Percentiles rank a stretch among this genome's conserved stretches.
Conservation (phyloP, 495 filamentous ascomycete species). For the Daldinia concentrica region DNA sequence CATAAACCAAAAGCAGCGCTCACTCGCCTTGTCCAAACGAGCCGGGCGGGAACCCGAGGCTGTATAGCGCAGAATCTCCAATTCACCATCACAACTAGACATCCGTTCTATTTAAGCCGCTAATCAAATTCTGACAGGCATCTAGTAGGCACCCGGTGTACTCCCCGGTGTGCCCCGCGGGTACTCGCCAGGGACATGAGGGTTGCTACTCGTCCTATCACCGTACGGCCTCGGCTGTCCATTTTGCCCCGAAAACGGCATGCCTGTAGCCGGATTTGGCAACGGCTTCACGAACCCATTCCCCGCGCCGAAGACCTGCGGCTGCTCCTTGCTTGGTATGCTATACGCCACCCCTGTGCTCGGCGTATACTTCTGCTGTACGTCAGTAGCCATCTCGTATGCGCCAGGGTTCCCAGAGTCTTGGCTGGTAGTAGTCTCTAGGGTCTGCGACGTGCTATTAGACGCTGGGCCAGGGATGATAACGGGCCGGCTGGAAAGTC, state of each 20-base stretch:
- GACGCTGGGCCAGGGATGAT: slow-evolving; percentile 32
- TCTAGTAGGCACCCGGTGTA: slow-evolving; percentile 33
- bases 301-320: neutral
- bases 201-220: slow-evolving; percentile 51
- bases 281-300: slow-evolving; percentile 33
- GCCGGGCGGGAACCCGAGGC: neutral
- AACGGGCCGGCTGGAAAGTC: slow-evolving; percentile 14
- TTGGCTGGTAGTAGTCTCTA: slow-evolving; percentile 37
- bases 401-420: slow-evolving; percentile 44
- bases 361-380: slow-evolving; percentile 37
- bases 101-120: neutral
- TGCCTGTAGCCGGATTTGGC: slow-evolving; percentile 8
- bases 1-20: neutral
- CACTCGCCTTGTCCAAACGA: neutral
- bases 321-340: slow-evolving; percentile 15
- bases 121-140: neutral
- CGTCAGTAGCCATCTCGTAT: slow-evolving; percentile 37
- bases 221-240: slow-evolving; percentile 34
- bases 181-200: slow-evolving; percentile 68
- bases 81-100: neutral
- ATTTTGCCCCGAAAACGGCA: slow-evolving; percentile 26
- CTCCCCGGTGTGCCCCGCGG: slow-evolving; percentile 50
- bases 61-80: neutral
- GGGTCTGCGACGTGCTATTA: slow-evolving; percentile 16
- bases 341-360: slow-evolving; percentile 28